Percentiles rank a stretch among this genome's conserved stretches.
Conservation (phyloP, 495 filamentous ascomycete species). For the Thozetella sp. region DNA sequence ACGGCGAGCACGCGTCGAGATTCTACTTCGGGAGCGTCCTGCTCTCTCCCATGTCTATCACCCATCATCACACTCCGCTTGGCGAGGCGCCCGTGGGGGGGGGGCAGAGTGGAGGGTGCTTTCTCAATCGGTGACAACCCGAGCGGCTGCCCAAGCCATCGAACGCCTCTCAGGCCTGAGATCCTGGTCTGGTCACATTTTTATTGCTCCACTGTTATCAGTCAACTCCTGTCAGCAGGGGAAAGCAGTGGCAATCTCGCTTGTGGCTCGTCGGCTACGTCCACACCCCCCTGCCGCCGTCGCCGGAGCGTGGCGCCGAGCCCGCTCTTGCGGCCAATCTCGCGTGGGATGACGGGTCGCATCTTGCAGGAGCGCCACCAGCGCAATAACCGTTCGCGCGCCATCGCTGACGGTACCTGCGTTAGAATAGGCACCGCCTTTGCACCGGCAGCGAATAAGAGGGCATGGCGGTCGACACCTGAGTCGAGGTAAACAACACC, state of each 20-base stretch:
- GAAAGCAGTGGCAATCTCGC: constrained; percentile 1
- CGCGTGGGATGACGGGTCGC: neutral
- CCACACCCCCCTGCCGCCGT: no score
- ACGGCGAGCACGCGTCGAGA: no score
- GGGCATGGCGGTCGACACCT: neutral
- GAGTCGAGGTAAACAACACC: neutral
- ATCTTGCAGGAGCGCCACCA: constrained; percentile 1
- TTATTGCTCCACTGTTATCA: neutral
- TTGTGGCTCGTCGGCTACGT: no score
- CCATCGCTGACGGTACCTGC: neutral
- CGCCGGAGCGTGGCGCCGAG: neutral
- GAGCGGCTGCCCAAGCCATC: neutral
- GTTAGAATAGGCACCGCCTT: neutral
- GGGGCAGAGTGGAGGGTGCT: neutral
- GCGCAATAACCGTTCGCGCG: neutral
- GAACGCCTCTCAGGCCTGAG: neutral
- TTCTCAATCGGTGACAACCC: neutral
- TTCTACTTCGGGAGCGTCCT: no score
- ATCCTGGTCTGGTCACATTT: neutral
- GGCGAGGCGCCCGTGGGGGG: no score
- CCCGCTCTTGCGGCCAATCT: neutral
- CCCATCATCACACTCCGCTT: no score
- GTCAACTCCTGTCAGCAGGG: neutral
- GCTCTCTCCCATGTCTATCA: no score
- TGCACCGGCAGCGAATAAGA: neutral